phyloP scores from a whole-genome alignment of 2,329 filamentous ascomycete species.

The Cyphellophora attinorum region DNA sequence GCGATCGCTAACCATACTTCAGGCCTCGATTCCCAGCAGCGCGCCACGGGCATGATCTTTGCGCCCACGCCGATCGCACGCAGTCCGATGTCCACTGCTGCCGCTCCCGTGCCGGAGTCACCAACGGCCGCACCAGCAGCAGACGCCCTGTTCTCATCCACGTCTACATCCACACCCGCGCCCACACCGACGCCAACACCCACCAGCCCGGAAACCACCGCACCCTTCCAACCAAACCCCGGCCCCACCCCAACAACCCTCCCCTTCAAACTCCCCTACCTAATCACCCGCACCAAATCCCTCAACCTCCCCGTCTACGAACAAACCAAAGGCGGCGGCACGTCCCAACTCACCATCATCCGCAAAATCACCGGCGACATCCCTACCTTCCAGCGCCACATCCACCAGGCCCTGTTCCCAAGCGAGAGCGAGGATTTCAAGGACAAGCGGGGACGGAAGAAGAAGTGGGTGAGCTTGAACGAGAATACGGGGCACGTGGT shows the following conservation, averaged over 20 bases:
- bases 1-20: too few species aligned
- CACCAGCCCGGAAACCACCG: neutral
- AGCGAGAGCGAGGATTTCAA: slow-evolving; percentile 40
- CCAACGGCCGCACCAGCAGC: too few species aligned
- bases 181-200: slow-evolving; percentile 23
- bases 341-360: slow-evolving; percentile 62
- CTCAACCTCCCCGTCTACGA: slow-evolving; percentile 71
- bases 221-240: slow-evolving; percentile 27
- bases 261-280: slow-evolving; percentile 48
- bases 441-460: slow-evolving; percentile 20
- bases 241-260: slow-evolving; percentile 21
- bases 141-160: too few species aligned
- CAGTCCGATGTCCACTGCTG: too few species aligned
- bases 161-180: too few species aligned
- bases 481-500: slow-evolving; percentile 62
- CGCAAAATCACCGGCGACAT: slow-evolving; percentile 72
- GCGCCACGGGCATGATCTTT: slow-evolving; percentile 13
- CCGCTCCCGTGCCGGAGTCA: too few species aligned
- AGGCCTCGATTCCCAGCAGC: slow-evolving; percentile 7
- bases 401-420: slow-evolving; percentile 52
- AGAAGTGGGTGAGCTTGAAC: slow-evolving; percentile 40
- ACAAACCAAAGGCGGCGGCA: slow-evolving; percentile 63
- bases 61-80: too few species aligned
- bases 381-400: slow-evolving; percentile 51
- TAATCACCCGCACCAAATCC: slow-evolving; percentile 60